phyloP scores from a whole-genome alignment of 2,329 filamentous ascomycete species.

The Arachnopeziza araneosa region DNA sequence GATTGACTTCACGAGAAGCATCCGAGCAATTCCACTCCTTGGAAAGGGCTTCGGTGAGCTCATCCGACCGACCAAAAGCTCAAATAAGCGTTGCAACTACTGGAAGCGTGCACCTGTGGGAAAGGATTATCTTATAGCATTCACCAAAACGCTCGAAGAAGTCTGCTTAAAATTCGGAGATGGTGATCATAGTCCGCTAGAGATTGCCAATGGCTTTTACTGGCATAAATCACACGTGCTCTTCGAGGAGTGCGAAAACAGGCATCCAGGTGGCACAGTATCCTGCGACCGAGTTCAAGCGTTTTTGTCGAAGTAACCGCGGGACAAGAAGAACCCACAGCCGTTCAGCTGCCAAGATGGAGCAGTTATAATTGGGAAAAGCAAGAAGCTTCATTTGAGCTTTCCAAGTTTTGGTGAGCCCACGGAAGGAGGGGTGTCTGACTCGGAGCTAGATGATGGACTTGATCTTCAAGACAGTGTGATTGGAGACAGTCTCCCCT shows the following conservation, averaged over 20 bases:
- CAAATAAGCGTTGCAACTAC: not conserved
- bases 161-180: conserved; percentile 3
- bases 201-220: conserved; percentile 1
- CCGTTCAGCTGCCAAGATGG: conserved; percentile 1
- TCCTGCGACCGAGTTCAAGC: conserved; percentile 7
- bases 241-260: conserved; percentile 2
- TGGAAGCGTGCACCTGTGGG: not conserved
- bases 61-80: not conserved
- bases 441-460: not conserved
- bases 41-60: conserved; percentile 9
- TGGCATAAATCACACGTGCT: conserved; percentile 3
- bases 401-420: conserved; percentile 3
- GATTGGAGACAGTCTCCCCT: not conserved
- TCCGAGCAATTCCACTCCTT: conserved; percentile 5
- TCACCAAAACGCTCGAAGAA: not conserved
- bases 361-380: conserved; percentile 8
- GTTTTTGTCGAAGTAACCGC: not conserved
- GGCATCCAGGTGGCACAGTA: not conserved
- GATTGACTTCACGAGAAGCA: conserved; percentile 6
- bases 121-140: conserved; percentile 5
- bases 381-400: not conserved
- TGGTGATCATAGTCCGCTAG: not conserved
- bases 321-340: not conserved
- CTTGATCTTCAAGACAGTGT: not conserved
- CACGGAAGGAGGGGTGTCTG: not conserved